Evolutionary conservation across 176 grass and related monocot species (phyloP).

Genomic region (Lolium perenne): DNA sequence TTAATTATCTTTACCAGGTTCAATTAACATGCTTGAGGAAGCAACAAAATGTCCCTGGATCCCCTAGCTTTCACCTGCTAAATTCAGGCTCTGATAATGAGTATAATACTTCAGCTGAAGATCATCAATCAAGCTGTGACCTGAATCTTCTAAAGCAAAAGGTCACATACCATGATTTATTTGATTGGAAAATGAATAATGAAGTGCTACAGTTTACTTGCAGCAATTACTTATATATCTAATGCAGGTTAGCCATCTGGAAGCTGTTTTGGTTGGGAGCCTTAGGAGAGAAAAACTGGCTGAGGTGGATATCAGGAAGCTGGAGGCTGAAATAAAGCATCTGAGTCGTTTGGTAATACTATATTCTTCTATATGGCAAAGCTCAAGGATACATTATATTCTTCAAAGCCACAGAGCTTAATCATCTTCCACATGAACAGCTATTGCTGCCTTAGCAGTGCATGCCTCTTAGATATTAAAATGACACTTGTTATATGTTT

Average conservation of each 20-base stretch:
- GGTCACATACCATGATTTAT: conserved; percentile 43
- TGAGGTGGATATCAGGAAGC: conserved; percentile 63
- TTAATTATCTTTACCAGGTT: conserved; percentile 50
- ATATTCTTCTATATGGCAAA: conserved; percentile 2
- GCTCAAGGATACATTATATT: conserved; percentile 20
- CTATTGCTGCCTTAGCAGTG: not conserved
- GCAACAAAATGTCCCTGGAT: conserved; percentile 53
- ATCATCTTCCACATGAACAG: conserved; percentile 4
- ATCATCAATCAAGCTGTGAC: conserved; percentile 52
- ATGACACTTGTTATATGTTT: conserved; percentile 21
- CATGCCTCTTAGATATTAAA: conserved; percentile 6
- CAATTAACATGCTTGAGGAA: conserved; percentile 72
- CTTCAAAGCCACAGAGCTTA: conserved; percentile 27
- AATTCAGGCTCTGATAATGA: conserved; percentile 58
- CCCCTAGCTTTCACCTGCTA: conserved; percentile 46
- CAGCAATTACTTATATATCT: conserved; percentile 21
- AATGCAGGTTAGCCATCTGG: conserved; percentile 69
- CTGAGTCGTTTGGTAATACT: conserved; percentile 75
- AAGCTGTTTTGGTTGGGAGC: conserved; percentile 74
- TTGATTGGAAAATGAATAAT: conserved; percentile 33
- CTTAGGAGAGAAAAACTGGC: conserved; percentile 85
- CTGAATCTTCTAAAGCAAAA: conserved; percentile 63
- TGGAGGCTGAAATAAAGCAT: conserved; percentile 84
- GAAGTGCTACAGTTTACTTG: not conserved
- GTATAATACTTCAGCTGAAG: conserved; percentile 46